Evolutionary conservation across 2,329 filamentous ascomycete genomes (phyloP).

Genomic region (Fusarium miscanthi): DNA sequence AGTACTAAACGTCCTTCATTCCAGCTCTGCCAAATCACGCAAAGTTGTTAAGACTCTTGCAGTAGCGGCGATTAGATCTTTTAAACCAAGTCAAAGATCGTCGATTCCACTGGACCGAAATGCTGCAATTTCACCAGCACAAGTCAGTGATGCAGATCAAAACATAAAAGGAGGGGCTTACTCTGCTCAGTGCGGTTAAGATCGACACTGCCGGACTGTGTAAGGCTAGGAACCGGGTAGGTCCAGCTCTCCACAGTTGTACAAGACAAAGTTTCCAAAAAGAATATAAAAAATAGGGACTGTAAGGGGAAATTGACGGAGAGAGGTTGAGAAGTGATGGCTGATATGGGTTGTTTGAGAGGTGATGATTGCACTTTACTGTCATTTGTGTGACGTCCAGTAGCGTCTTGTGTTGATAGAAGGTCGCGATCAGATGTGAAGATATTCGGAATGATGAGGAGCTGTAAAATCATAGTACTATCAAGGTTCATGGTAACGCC

Average conservation of each 20-base stretch:
- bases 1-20: not conserved
- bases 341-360: not conserved
- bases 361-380: not conserved
- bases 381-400: not conserved
- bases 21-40: not conserved
- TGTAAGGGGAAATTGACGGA: constrained; percentile 7
- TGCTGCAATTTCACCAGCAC: not conserved
- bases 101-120: not conserved
- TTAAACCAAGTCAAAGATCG: not conserved
- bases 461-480: rapidly evolving
- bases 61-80: not conserved
- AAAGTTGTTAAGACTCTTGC: not conserved
- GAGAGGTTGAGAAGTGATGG: not conserved
- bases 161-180: not conserved
- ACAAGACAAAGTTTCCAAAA: not conserved
- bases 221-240: not conserved
- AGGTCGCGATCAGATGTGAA: not conserved
- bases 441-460: not conserved
- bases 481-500: rapidly evolving
- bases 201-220: not conserved
- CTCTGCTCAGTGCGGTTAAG: not conserved
- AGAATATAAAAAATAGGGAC: not conserved
- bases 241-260: not conserved
- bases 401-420: too few relatives aligned
- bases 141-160: constrained; percentile 3